Conservation (phyloP, 257 asterid species). For the Perilla frutescens region DNA sequence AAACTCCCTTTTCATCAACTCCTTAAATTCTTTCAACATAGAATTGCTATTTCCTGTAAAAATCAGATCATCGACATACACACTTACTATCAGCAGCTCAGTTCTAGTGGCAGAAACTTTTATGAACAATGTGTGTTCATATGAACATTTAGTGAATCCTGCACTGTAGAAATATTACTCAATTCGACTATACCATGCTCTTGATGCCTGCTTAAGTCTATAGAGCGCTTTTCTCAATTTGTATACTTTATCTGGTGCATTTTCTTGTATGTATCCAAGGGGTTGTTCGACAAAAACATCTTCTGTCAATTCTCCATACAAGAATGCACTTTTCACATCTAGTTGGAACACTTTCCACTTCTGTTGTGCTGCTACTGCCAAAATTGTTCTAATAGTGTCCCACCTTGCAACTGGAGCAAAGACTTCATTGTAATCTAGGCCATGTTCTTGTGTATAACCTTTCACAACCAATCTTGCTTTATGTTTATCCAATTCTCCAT, state of each 20-base stretch:
- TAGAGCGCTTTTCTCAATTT: neutral
- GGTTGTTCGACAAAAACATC: neutral
- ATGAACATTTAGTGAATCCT: neutral
- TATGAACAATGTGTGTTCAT: neutral
- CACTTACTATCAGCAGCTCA: neutral
- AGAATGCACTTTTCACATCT: neutral
- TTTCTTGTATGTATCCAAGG: neutral
- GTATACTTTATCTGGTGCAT: neutral
- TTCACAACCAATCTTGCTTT: neutral
- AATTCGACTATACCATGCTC: neutral
- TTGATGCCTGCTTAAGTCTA: neutral
- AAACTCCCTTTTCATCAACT: neutral
- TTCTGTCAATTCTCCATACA: neutral
- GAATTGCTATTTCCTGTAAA: neutral
- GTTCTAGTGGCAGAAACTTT: neutral
- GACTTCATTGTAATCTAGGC: neutral
- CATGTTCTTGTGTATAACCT: neutral
- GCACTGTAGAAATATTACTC: neutral
- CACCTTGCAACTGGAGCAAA: neutral
- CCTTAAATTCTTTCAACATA: neutral
- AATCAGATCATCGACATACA: neutral
- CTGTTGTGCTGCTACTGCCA: neutral
- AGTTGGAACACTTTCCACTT: neutral
- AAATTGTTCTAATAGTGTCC: neutral
- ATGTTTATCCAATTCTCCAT: neutral